Percentiles rank a stretch among this genome's conserved stretches.
Evolutionary conservation across 2,329 filamentous ascomycete species (phyloP).

Genomic region (Hymenoscyphus fraxineus): DNA sequence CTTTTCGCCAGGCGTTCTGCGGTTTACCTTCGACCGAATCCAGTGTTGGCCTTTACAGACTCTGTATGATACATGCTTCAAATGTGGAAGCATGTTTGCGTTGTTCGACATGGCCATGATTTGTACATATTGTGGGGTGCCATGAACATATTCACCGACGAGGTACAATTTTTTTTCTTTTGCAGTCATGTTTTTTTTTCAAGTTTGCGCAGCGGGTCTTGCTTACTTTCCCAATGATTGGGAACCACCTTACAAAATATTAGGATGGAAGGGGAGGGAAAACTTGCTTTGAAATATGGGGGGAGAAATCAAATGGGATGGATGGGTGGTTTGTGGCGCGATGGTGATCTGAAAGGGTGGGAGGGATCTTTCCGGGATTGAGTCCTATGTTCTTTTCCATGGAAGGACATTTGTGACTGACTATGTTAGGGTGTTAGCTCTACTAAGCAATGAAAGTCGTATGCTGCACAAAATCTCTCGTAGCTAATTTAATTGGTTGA

Average conservation of each 20-base stretch:
- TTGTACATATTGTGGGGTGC: conserved; percentile 5
- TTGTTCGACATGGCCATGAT: conserved; percentile 4
- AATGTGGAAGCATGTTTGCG: not conserved
- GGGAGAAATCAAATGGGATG: not conserved
- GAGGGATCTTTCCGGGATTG: not conserved
- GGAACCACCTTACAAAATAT: not conserved
- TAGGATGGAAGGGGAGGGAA: conserved; percentile 2
- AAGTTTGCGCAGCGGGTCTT: conserved; percentile 23
- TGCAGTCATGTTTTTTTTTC: not conserved
- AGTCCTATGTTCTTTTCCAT: not conserved
- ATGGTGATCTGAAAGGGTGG: not conserved
- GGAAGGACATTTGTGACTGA: not conserved
- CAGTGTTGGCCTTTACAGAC: not conserved
- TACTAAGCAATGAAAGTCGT: conserved; percentile 6
- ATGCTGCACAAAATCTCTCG: not conserved
- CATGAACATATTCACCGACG: conserved; percentile 5
- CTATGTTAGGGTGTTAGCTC: not conserved
- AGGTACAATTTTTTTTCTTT: not conserved
- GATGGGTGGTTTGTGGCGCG: not conserved
- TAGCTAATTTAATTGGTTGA: not conserved
- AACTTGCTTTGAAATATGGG: not conserved
- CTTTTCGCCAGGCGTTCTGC: conserved; percentile 4
- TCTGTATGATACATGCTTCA: conserved; percentile 1
- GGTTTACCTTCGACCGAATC: not conserved
- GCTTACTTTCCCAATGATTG: conserved; percentile 13